phyloP scores from a whole-genome alignment of 768 basidiomycete species.

The Tubosaeta sp. region DNA sequence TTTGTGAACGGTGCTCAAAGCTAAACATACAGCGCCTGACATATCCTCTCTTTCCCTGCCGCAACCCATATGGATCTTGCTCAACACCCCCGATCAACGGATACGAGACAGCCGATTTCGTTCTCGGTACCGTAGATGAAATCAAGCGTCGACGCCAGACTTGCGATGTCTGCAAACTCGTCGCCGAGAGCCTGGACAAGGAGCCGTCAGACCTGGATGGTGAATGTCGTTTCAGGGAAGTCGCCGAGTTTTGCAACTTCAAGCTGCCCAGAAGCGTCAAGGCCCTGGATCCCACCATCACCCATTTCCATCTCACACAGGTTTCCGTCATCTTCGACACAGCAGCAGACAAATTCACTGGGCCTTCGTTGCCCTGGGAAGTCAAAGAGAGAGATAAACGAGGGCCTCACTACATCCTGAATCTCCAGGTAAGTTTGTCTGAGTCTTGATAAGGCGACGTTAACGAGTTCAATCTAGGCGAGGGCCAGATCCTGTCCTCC shows the following conservation, averaged over 20 bases:
- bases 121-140: slow-evolving; percentile 11
- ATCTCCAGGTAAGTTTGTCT: slow-evolving; percentile 4
- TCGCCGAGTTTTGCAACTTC: slow-evolving; percentile 5
- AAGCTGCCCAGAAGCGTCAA: neutral
- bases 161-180: slow-evolving; percentile 12
- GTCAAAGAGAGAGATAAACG: neutral
- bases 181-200: slow-evolving; percentile 9
- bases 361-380: slow-evolving; percentile 12
- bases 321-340: slow-evolving; percentile 2
- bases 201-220: slow-evolving; percentile 9
- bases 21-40: neutral
- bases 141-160: slow-evolving; percentile 10
- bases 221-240: neutral
- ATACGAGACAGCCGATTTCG: neutral
- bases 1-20: slow-evolving; percentile 1
- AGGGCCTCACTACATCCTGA: neutral
- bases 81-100: neutral
- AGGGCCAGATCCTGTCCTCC: neutral
- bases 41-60: neutral
- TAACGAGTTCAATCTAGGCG: slow-evolving; percentile 1
- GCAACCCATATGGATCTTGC: neutral
- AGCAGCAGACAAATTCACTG: neutral
- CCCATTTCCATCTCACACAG: slow-evolving; percentile 16
- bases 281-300: slow-evolving; percentile 2
- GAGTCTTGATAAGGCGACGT: neutral